Evolutionary conservation across 805 yeast genomes (phyloP).

Genomic region (Candida piceae): DNA sequence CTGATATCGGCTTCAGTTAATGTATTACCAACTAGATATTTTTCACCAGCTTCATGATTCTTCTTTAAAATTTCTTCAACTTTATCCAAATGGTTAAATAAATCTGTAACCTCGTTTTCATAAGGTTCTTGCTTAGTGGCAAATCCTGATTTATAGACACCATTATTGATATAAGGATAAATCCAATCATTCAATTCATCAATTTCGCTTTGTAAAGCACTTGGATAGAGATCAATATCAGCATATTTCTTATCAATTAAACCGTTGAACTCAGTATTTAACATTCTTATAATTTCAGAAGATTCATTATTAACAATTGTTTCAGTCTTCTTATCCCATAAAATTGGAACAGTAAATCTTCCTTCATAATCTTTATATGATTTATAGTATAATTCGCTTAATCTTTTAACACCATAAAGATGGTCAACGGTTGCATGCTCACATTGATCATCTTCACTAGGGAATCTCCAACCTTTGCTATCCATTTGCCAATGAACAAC

Average conservation of each 20-base stretch:
- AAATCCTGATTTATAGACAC: constrained; percentile 91
- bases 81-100: constrained; percentile 65
- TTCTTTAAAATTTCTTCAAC: constrained; percentile 56
- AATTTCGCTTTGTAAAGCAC: constrained; percentile 45
- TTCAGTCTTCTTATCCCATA: constrained; percentile 80
- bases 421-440: constrained; percentile 52
- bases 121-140: constrained; percentile 81
- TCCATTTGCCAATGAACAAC: constrained; percentile 93
- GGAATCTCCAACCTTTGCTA: constrained; percentile 84
- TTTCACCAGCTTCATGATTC: constrained; percentile 32
- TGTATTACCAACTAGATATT: constrained; percentile 53
- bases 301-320: constrained; percentile 92
- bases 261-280: constrained; percentile 70
- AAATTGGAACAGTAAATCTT: constrained; percentile 86
- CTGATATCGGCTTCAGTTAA: constrained; percentile 91
- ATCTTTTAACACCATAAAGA: constrained; percentile 50
- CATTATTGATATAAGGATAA: constrained; percentile 82
- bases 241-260: constrained; percentile 45
- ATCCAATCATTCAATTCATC: constrained; percentile 80
- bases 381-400: constrained; percentile 69
- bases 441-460: constrained; percentile 39
- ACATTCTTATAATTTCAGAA: constrained; percentile 80
- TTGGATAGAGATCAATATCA: constrained; percentile 59
- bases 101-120: constrained; percentile 55
- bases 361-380: constrained; percentile 74